A percentile compares a stretch with the other conserved stretches of the same genome.
phyloP scores from a whole-genome alignment of 768 basidiomycete species.

The Imleria badia region DNA sequence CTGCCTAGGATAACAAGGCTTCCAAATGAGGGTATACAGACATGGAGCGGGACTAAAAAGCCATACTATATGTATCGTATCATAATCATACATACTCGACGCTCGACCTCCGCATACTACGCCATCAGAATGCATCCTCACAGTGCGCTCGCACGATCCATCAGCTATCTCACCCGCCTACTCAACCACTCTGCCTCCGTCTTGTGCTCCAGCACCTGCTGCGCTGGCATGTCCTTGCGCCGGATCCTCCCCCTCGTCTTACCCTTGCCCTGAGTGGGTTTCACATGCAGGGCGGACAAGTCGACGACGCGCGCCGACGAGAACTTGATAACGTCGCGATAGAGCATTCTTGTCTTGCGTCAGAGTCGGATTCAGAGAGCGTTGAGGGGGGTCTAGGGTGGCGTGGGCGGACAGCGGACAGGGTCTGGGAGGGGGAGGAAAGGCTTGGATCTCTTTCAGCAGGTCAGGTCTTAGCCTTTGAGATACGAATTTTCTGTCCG shows the following conservation, averaged over 20 bases:
- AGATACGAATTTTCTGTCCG: slow-evolving; percentile 91
- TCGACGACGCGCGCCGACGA: slow-evolving; percentile 86
- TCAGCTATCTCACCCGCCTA: slow-evolving; percentile 64
- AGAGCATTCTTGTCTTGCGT: slow-evolving; percentile 83
- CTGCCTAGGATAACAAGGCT: too few species aligned
- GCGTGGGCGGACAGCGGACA: slow-evolving; percentile 52
- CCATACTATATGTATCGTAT: too few species aligned
- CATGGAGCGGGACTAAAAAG: too few species aligned
- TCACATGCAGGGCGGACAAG: slow-evolving; percentile 59
- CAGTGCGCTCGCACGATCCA: slow-evolving; percentile 56
- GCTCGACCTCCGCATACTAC: too few species aligned
- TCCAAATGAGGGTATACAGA: too few species aligned
- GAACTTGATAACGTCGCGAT: slow-evolving; percentile 85
- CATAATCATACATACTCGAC: too few species aligned
- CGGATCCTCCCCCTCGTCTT: slow-evolving; percentile 70
- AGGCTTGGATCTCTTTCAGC: slow-evolving; percentile 72
- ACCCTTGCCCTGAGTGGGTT: slow-evolving; percentile 47
- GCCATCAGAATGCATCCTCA: not conserved
- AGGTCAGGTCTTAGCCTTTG: slow-evolving; percentile 91
- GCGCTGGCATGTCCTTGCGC: slow-evolving; percentile 75
- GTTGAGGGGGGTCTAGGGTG: slow-evolving; percentile 66
- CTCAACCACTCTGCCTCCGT: slow-evolving; percentile 73
- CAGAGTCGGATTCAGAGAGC: slow-evolving; percentile 70
- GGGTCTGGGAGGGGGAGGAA: slow-evolving; percentile 65
- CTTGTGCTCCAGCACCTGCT: slow-evolving; percentile 77